Evolutionary conservation across 1,284 basidiomycete species (phyloP).

Genomic region (Boletus semigastroideus): DNA sequence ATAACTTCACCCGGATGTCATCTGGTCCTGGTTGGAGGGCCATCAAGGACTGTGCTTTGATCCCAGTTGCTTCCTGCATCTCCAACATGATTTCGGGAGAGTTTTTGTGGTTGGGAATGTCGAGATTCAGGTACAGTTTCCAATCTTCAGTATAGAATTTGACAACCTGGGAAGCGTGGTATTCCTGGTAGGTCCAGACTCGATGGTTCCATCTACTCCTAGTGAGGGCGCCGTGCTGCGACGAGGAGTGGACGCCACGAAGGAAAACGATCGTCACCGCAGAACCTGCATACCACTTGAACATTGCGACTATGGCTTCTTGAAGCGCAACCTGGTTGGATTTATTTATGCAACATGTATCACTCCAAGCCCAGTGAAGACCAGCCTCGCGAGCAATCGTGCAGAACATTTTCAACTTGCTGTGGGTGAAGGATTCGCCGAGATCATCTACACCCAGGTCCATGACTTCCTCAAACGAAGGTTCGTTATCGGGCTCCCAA

Average conservation of each 20-base stretch:
- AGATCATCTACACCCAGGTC: not conserved
- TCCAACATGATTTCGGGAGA: not conserved
- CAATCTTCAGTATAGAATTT: conserved; percentile 5
- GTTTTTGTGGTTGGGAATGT: conserved; percentile 5
- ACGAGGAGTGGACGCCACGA: not conserved
- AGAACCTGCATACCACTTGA: conserved; percentile 11
- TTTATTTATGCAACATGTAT: conserved; percentile 10
- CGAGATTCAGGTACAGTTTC: not conserved
- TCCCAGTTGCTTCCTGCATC: not conserved
- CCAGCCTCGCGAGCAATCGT: not conserved
- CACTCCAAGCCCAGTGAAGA: conserved; percentile 9
- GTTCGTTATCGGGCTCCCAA: conserved; percentile 1
- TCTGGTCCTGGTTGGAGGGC: not conserved
- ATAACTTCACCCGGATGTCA: not conserved
- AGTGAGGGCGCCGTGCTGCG: conserved; percentile 1
- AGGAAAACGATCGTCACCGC: conserved; percentile 5
- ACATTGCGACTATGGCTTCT: conserved; percentile 11
- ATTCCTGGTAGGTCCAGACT: conserved; percentile 15
- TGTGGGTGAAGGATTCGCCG: not conserved
- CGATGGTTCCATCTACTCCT: conserved; percentile 5
- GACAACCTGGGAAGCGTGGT: conserved; percentile 6
- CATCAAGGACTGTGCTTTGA: not conserved
- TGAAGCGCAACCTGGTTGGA: conserved; percentile 5
- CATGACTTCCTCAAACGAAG: not conserved
- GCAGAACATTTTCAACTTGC: conserved; percentile 12